Conservation (phyloP, 345 rosid species). For the Arabidopsis thaliana region TAIR10.1 NC_003075.7:12442501-12443000, state of each 20-base stretch:
- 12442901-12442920: conserved; percentile 54
- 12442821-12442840: conserved; percentile 45
- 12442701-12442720: conserved; percentile 46
- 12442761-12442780: conserved; percentile 54
- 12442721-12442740: conserved; percentile 44
- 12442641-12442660: conserved; percentile 33
- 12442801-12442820: conserved; percentile 52
- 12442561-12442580: conserved; percentile 7
- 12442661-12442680: conserved; percentile 43
- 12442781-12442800: conserved; percentile 54
- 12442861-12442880: conserved; percentile 48
- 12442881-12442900: conserved; percentile 67
- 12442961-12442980: conserved; percentile 88
- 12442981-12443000: conserved; percentile 79
- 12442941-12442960: conserved; percentile 81
- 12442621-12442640: conserved; percentile 1
- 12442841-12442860: conserved; percentile 36
- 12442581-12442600: neutral
- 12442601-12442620: neutral
- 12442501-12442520: conserved; percentile 53
- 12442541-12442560: conserved; percentile 14
- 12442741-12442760: conserved; percentile 49
- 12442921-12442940: conserved; percentile 61
- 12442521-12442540: neutral
- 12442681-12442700: conserved; percentile 49